Base-by-base conservation (phyloP, 306 rosid genomes). In the Pyrus betulifolia region DNA sequence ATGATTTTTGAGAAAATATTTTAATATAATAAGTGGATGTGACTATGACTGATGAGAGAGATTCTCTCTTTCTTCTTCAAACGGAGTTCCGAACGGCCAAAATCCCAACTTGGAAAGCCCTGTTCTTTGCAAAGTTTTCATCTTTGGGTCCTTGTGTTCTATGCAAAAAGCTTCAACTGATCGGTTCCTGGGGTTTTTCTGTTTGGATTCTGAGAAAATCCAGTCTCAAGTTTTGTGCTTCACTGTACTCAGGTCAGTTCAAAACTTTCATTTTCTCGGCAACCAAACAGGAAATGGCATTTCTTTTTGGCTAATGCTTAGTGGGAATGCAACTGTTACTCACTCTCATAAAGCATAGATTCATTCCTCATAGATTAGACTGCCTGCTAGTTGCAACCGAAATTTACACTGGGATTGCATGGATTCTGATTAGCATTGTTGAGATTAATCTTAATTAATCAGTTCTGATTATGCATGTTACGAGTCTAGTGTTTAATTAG, bases 171-270 rank as follows among this genome's bases (percentile, higher is more conserved):
- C 28, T 76, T 68, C 4, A 69, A 57, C 60, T 27, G 28, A 12
- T 25, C 63, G 66, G 31, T 74, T 35, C 4, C 13, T 65, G 54
- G 42, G 42, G 13, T 72, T 22, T 74, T 6, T 55, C 76, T 69
- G 81, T 67, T 78, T 84, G 71, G 79, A 35, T 18, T 64, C 73
- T 3, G 46, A 73, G 78, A 63, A 55, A 72, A 4, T 3, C 30
- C 69, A 61, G 22, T 62, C 73, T 46, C 42, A 70, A 58, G 28
- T 57, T 10, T 33, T 38, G 19, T 22, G 55, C 82, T 70, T 69
- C 49, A 28, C 76, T 44, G 22, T 23, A 46, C 60, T 59, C 55
- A 68, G 92, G 87, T 84, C 58, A 70, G 86, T 69, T 3, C 30
- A 38, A n/a, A 63, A 38, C 71, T 54, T 59, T 74, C 42, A 57